phyloP scores from a whole-genome alignment of 805 yeast species.

The Ogataea nakhonphanomensis region DNA sequence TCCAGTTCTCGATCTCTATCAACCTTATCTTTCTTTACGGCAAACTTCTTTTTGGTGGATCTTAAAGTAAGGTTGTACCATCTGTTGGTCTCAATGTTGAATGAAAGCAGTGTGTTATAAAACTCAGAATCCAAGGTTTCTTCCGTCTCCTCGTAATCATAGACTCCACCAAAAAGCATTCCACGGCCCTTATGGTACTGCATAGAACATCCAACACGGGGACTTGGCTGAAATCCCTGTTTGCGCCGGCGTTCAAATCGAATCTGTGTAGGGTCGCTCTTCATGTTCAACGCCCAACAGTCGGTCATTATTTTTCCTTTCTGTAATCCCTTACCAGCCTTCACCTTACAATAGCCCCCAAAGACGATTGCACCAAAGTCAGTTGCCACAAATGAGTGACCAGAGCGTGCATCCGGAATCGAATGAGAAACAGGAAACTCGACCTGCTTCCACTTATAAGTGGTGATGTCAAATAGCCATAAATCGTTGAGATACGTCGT shows the following conservation, averaged over 20 bases:
- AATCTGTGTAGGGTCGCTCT: constrained; percentile 68
- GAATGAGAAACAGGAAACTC: constrained; percentile 80
- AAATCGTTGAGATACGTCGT: constrained; percentile 82
- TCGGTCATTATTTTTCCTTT: constrained; percentile 89
- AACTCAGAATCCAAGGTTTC: constrained; percentile 83
- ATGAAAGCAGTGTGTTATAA: constrained; percentile 75
- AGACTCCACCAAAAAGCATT: constrained; percentile 91
- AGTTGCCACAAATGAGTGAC: constrained; percentile 79
- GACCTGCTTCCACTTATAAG: constrained; percentile 86
- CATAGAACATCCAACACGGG: constrained; percentile 94
- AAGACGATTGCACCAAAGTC: constrained; percentile 80
- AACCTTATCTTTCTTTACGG: constrained; percentile 40
- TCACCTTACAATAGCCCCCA: constrained; percentile 94
- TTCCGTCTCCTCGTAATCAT: constrained; percentile 91
- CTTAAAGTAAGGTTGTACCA: constrained; percentile 77
- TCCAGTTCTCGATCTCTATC: constrained; percentile 78
- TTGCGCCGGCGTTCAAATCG: constrained; percentile 89
- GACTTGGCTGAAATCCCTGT: constrained; percentile 86
- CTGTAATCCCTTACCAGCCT: constrained; percentile 82
- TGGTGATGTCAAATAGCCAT: constrained; percentile 90
- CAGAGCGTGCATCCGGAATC: constrained; percentile 88
- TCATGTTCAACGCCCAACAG: constrained; percentile 85
- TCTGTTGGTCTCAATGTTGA: constrained; percentile 80
- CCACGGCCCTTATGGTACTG: constrained; percentile 90
- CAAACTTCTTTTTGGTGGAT: constrained; percentile 52